phyloP scores from a whole-genome alignment of 345 rosid species.

The Citrus maxima region DNA sequence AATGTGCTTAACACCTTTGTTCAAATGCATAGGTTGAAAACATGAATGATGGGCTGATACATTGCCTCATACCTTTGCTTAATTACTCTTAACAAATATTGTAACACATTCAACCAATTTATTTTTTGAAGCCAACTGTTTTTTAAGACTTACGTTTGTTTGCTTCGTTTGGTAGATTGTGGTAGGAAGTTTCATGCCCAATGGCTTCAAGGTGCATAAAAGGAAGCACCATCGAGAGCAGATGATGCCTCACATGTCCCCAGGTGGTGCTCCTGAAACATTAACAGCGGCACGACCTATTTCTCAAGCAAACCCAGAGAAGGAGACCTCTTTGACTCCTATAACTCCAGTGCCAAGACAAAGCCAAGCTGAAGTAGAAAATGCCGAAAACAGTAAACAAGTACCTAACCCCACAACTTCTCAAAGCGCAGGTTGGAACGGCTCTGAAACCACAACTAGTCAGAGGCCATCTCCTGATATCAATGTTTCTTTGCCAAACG shows the following conservation, averaged over 20 bases:
- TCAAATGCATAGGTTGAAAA: neutral
- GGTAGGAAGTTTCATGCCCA: conserved; percentile 58
- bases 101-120: neutral
- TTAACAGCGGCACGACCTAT: conserved; percentile 24
- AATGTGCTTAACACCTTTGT: neutral
- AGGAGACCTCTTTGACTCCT: conserved; percentile 10
- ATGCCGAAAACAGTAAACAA: conserved; percentile 8
- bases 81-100: neutral
- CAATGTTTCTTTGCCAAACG: conserved; percentile 38
- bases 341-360: conserved; percentile 6
- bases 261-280: conserved; percentile 8
- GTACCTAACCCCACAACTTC: conserved; percentile 2
- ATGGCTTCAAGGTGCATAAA: conserved; percentile 28
- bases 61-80: neutral
- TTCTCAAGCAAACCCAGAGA: conserved; percentile 34
- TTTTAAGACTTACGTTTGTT: neutral
- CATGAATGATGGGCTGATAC: neutral
- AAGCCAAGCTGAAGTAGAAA: conserved; percentile 17
- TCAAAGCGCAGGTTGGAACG: conserved; percentile 26
- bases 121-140: neutral
- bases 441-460: conserved; percentile 22
- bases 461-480: conserved; percentile 49
- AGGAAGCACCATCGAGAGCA: conserved; percentile 24
- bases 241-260: neutral
- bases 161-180: conserved; percentile 39